These are phyloP conservation scores for Metschnikowia santaceciliae DNA, from an alignment of 805 yeast genomes.

Conservation along the genomic window DNA sequence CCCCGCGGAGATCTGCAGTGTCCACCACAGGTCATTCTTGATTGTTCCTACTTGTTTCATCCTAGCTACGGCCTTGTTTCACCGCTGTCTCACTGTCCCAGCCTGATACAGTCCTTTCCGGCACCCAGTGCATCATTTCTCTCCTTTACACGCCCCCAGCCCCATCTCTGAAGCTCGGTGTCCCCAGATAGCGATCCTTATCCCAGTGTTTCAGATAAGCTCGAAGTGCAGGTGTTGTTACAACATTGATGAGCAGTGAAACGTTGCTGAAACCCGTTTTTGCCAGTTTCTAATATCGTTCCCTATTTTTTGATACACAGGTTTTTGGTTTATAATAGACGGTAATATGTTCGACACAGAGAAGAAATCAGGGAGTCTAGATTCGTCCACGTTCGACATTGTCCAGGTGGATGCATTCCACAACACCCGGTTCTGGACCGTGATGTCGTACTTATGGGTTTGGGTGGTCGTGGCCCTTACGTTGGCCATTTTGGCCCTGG, in stretches of 20 bases:
- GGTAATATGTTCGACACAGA: slow-evolving; percentile 11
- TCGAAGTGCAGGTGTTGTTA: too few relatives aligned
- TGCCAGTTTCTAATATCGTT: too few relatives aligned
- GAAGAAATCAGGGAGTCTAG: slow-evolving; percentile 15
- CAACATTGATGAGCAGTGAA: neutral
- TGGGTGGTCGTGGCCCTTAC: slow-evolving; percentile 50
- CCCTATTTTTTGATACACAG: too few relatives aligned
- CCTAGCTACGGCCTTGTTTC: neutral
- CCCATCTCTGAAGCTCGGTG: too few relatives aligned
- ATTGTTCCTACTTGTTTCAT: neutral
- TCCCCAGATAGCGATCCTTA: too few relatives aligned
- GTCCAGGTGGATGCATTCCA: slow-evolving; percentile 45
- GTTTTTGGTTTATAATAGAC: too few relatives aligned
- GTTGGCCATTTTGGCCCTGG: slow-evolving; percentile 56
- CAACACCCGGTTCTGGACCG: slow-evolving; percentile 41
- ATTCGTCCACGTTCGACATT: slow-evolving; percentile 46
- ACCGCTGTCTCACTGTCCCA: neutral
- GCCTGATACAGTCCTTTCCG: neutral
- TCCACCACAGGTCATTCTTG: neutral
- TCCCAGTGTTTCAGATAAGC: too few relatives aligned
- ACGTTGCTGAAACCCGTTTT: too few relatives aligned
- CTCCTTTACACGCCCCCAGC: too few relatives aligned
- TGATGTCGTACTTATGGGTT: slow-evolving; percentile 38
- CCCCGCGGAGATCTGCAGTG: slow-evolving; percentile 2
- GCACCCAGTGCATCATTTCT: neutral